Base-by-base conservation (phyloP, 1,284 basidiomycete genomes). In the Ustilago nuda region DNA sequence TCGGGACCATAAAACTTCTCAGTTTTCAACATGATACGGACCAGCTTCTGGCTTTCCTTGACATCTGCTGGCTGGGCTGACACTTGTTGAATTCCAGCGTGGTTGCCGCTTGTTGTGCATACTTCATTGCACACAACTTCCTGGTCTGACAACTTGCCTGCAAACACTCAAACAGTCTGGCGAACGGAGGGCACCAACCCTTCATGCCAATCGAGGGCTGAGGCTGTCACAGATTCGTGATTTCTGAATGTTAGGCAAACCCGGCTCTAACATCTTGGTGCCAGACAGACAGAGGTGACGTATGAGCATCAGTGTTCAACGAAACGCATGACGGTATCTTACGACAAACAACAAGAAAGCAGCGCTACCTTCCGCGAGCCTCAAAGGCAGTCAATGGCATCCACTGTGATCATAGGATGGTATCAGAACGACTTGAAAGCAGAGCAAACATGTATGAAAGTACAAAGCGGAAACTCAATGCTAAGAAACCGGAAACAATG, bases 391-490 rank as follows among this genome's bases (percentile, higher is more conserved):
- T 13, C 36, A 41, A 3, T 15, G 54, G 19, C 30, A 35, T 23
- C 8, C 8, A 35, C 27, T 17, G n/a, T 2, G 13, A 39, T 32
- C 23, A 39, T 36, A 35, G 9, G 33, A 54, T 58, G 56, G 62
- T 65, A 65, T 65, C 62, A 65, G 56, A 56, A 58, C 56, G 51
- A 54, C 13, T 65, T 65, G 55, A 35, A 52, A 56, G 61, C 55
- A 64, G 45, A 56, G 45, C 36, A 45, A 64, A 57, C 30, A 64
- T 56, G 61, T 64, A 64, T 57, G 61, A 59, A 65, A 65, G 62
- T 65, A 65, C 62, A 65, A 53, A 32, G 41, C 6, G 3, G 39
- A 33, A n/a, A 58, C 53, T 62, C 43, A 43, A 46, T 55, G 52
- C 43, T 35, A 15, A 27, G 43, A 23, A 41, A 62, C 41, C 39